These are phyloP conservation scores for Ascochyta pisi DNA, from an alignment of 2,329 filamentous ascomycete species.

Conservation along the genomic window DNA sequence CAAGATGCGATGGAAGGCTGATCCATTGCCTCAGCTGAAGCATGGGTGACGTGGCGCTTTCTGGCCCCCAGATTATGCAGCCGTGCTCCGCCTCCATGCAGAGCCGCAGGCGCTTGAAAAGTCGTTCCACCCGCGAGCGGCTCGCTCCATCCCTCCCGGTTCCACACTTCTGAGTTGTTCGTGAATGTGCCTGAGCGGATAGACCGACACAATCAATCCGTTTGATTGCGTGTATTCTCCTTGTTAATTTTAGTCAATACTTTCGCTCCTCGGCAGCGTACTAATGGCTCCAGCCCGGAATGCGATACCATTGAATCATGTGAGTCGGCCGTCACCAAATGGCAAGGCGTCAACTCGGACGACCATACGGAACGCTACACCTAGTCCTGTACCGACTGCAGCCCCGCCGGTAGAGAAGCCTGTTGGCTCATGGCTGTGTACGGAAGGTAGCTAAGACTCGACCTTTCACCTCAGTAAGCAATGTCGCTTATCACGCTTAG, in stretches of 20 bases:
- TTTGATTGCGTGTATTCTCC: no score
- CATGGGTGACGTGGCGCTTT: slow-evolving; percentile 31
- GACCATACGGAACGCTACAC: neutral
- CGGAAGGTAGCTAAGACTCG: slow-evolving; percentile 24
- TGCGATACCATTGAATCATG: slow-evolving; percentile 6
- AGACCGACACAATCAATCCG: neutral
- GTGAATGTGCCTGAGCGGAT: neutral
- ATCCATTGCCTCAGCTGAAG: slow-evolving; percentile 13
- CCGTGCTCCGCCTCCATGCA: slow-evolving; percentile 29
- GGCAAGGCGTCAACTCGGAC: slow-evolving; percentile 2
- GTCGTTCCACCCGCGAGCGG: slow-evolving; percentile 15
- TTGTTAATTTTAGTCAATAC: neutral
- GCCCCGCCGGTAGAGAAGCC: neutral
- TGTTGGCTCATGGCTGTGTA: slow-evolving; percentile 39
- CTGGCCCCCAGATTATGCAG: slow-evolving; percentile 25
- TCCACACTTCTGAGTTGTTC: slow-evolving; percentile 2
- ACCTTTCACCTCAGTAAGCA: no score
- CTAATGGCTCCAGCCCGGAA: slow-evolving; percentile 12
- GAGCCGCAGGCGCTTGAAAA: slow-evolving; percentile 30
- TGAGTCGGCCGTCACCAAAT: slow-evolving; percentile 1
- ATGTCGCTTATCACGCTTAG: slow-evolving; percentile 24
- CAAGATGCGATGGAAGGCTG: slow-evolving; percentile 18
- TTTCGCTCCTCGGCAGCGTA: neutral
- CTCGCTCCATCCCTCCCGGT: slow-evolving; percentile 14
- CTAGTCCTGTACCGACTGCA: slow-evolving; percentile 3